Evolutionary conservation across 352 stramenopile species (phyloP).

Genomic region (Pythium oligandrum): DNA sequence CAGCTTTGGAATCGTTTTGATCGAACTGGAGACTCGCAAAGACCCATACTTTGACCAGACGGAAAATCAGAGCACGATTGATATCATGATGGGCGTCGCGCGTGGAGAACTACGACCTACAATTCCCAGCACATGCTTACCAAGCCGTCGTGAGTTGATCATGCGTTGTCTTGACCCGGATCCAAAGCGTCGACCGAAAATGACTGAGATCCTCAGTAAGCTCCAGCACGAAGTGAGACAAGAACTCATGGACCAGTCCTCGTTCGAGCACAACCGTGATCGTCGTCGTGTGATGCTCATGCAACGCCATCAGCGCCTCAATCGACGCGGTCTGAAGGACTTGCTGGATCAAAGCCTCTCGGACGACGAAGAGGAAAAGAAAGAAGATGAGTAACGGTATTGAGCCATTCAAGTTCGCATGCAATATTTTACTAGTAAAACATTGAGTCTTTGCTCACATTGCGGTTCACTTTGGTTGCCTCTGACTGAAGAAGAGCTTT

Average conservation of each 20-base stretch:
- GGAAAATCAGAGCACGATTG: conserved; percentile 56
- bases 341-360: conserved; percentile 22
- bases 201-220: conserved; percentile 70
- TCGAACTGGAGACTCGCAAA: conserved; percentile 72
- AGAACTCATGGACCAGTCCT: conserved; percentile 65
- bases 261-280: conserved; percentile 51
- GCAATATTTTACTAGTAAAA: conserved; percentile 23
- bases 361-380: neutral
- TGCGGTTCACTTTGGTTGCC: conserved; percentile 23
- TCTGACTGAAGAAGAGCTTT: conserved; percentile 34
- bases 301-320: conserved; percentile 73
- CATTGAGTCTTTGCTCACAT: conserved; percentile 58
- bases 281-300: conserved; percentile 66
- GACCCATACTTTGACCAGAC: conserved; percentile 67
- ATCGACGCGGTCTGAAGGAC: conserved; percentile 58
- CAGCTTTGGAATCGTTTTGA: conserved; percentile 84
- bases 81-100: conserved; percentile 80
- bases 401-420: too few relatives aligned
- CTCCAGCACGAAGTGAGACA: conserved; percentile 75
- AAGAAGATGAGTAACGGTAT: neutral
- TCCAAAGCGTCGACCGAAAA: conserved; percentile 53
- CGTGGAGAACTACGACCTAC: conserved; percentile 50
- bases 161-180: conserved; percentile 53
- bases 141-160: conserved; percentile 62
- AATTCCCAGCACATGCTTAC: conserved; percentile 56